These are phyloP conservation scores for Trametes sp. DNA, from an alignment of 1,284 basidiomycete genomes.

Conservation along the genomic window DNA sequence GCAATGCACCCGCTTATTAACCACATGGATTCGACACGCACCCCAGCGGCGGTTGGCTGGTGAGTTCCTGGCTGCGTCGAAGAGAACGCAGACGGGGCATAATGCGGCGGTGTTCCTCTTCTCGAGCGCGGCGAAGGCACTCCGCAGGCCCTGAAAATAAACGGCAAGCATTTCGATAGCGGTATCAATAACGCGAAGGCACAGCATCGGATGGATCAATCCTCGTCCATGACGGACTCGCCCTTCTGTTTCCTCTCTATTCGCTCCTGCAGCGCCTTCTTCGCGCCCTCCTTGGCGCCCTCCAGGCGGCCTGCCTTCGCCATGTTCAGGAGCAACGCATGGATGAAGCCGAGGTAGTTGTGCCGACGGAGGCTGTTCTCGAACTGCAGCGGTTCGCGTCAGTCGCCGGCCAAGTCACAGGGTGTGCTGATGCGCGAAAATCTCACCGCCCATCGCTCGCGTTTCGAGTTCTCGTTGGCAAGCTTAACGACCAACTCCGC, in stretches of 20 bases:
- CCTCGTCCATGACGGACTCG: constrained; percentile 58
- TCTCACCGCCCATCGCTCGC: constrained; percentile 82
- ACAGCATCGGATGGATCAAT: constrained; percentile 37
- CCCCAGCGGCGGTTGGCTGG: neutral
- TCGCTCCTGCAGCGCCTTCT: constrained; percentile 59
- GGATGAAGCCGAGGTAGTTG: constrained; percentile 83
- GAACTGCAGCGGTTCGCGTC: constrained; percentile 57
- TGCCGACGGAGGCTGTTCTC: constrained; percentile 84
- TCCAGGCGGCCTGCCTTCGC: constrained; percentile 69
- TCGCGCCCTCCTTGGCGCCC: constrained; percentile 55
- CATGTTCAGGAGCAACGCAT: constrained; percentile 71
- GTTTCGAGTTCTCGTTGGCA: constrained; percentile 79
- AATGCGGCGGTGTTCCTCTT: neutral
- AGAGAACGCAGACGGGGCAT: neutral
- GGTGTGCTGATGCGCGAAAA: neutral
- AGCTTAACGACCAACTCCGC: constrained; percentile 68
- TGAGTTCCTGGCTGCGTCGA: neutral
- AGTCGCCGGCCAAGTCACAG: neutral
- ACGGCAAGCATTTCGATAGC: constrained; percentile 1
- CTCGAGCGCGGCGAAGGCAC: neutral
- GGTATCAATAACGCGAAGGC: constrained; percentile 14
- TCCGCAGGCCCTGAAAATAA: neutral
- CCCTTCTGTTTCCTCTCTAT: constrained; percentile 58
- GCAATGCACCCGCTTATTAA: neutral
- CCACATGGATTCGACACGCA: neutral